A percentile compares a stretch with the other conserved stretches of the same genome.
Conservation (phyloP, 139 green algal species). For the Picochlorum sp. region DNA sequence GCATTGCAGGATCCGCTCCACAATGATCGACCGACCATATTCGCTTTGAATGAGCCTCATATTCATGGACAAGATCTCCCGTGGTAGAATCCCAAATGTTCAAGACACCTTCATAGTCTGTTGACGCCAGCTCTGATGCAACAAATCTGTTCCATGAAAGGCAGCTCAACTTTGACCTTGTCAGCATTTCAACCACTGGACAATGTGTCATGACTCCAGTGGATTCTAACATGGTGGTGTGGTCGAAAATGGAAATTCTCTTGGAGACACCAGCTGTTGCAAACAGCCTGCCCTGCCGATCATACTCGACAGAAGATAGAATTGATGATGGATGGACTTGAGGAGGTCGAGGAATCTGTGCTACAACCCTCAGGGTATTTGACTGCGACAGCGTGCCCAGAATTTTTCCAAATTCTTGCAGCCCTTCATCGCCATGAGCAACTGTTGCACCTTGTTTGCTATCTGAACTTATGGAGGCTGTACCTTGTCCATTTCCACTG, state of each 20-base stretch:
- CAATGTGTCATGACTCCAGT: constrained; percentile 24
- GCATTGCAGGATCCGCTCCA: constrained; percentile 37
- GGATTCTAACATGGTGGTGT: constrained; percentile 11
- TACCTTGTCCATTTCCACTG: background rate
- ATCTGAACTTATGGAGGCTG: background rate
- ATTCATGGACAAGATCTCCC: constrained; percentile 45
- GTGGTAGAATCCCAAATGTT: constrained; percentile 57
- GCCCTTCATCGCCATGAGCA: constrained; percentile 19
- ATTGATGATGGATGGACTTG: constrained; percentile 32
- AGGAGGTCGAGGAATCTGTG: constrained; percentile 32
- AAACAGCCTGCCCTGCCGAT: constrained; percentile 42
- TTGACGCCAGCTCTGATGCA: constrained; percentile 42
- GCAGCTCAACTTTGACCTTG: constrained; percentile 71
- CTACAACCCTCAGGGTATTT: constrained; percentile 33
- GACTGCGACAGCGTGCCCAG: constrained; percentile 44
- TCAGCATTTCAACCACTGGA: constrained; percentile 65
- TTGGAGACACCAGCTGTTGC: constrained; percentile 63
- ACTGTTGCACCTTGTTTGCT: background rate
- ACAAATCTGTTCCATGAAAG: constrained; percentile 65
- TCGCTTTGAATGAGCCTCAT: constrained; percentile 66
- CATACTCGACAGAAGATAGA: constrained; percentile 64
- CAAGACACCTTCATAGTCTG: constrained; percentile 78
- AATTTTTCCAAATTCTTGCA: constrained; percentile 49
- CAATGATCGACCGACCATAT: constrained; percentile 85
- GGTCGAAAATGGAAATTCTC: constrained; percentile 41